Percentiles rank a stretch among this genome's conserved stretches.
phyloP scores from a whole-genome alignment of 306 rosid genomes.

The Senna siamea region DNA sequence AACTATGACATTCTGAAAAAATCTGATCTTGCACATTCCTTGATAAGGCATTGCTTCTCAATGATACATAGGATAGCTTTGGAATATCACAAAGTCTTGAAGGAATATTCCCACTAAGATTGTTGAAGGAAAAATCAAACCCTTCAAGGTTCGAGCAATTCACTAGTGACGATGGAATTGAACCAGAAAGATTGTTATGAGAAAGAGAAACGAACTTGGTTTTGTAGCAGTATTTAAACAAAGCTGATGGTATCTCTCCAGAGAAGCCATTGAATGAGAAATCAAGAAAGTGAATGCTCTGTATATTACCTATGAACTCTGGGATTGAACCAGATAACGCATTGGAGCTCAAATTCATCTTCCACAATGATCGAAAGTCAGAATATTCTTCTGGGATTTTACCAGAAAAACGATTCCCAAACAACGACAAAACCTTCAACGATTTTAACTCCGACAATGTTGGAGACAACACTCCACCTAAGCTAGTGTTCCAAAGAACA shows the following conservation, averaged over 20 bases:
- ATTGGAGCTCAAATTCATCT: slow-evolving; percentile 89
- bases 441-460: slow-evolving; percentile 71
- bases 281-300: slow-evolving; percentile 76
- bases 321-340: slow-evolving; percentile 83
- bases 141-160: slow-evolving; percentile 88
- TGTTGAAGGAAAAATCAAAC: slow-evolving; percentile 92
- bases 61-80: slow-evolving; percentile 63
- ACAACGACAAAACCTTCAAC: slow-evolving; percentile 79
- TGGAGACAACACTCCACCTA: slow-evolving; percentile 75
- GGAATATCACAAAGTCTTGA: slow-evolving; percentile 65
- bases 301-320: slow-evolving; percentile 80
- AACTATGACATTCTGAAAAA: slow-evolving; percentile 63
- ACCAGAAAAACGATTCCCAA: slow-evolving; percentile 75
- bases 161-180: slow-evolving; percentile 67
- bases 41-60: slow-evolving; percentile 74
- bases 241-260: slow-evolving; percentile 76
- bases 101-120: slow-evolving; percentile 81
- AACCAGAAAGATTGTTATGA: slow-evolving; percentile 68
- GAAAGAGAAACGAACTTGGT: slow-evolving; percentile 83
- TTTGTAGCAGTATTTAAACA: slow-evolving; percentile 74
- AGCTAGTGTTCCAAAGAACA: slow-evolving; percentile 81
- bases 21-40: slow-evolving; percentile 59
- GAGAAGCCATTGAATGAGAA: slow-evolving; percentile 81
- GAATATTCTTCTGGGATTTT: slow-evolving; percentile 71
- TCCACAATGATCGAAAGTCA: slow-evolving; percentile 72